Percentiles rank a stretch among this genome's conserved stretches.
Conservation (phyloP, 805 yeast species). For the Yamadazyma nakazawae region DNA sequence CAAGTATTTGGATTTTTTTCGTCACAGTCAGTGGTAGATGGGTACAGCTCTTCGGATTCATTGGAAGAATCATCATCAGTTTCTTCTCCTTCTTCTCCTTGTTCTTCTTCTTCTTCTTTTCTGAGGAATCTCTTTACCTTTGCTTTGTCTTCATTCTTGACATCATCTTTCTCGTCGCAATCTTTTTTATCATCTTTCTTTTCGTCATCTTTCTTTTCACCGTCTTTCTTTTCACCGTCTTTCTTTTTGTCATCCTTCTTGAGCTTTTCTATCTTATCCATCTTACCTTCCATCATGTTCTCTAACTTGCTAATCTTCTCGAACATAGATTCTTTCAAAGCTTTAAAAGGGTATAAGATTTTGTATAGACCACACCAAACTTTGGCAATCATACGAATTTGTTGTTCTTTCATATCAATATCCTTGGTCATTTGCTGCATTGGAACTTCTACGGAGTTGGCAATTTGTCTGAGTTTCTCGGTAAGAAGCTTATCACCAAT, state of each 20-base stretch:
- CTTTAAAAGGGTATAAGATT: constrained; percentile 5
- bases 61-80: too few species aligned
- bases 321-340: not conserved
- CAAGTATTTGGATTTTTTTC: not conserved
- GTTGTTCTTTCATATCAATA: not conserved
- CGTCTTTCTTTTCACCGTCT: not conserved
- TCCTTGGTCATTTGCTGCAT: constrained; percentile 2
- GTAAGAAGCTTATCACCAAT: constrained; percentile 6
- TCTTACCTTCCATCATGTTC: not conserved
- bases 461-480: not conserved
- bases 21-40: not conserved
- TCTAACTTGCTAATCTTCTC: not conserved
- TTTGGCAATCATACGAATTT: not conserved
- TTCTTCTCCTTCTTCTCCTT: not conserved
- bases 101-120: too few species aligned
- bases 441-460: constrained; percentile 6
- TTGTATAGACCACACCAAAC: constrained; percentile 6
- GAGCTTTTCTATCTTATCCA: not conserved
- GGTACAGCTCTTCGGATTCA: not conserved
- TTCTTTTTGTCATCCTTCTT: not conserved
- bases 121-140: not conserved
- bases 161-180: not conserved
- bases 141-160: not conserved
- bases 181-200: not conserved
- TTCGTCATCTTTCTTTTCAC: not conserved